Evolutionary conservation across 2,329 filamentous ascomycete genomes (phyloP).

Genomic region (Botrytis pseudocinerea): DNA sequence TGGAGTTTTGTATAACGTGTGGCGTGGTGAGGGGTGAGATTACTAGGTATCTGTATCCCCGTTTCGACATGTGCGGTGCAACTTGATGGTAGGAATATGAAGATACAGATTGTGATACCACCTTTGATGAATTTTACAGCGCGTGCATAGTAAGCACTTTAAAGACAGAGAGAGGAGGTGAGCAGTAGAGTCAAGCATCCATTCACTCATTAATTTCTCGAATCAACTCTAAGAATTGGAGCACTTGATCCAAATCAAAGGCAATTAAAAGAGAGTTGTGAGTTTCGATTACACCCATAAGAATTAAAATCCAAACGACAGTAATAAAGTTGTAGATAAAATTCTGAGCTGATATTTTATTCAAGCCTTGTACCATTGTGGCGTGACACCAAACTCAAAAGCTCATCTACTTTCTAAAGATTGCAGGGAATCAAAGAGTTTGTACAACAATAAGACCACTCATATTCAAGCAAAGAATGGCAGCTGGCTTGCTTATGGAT

Average conservation of each 20-base stretch:
- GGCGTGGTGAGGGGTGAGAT: background rate
- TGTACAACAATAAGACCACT: background rate
- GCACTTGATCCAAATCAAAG: background rate
- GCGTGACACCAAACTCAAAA: constrained; percentile 1
- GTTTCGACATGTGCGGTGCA: background rate
- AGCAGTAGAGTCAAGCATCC: background rate
- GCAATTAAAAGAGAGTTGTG: background rate
- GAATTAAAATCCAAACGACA: background rate
- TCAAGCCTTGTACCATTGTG: background rate
- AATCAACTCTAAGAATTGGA: background rate
- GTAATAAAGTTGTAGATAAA: background rate
- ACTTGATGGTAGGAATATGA: background rate
- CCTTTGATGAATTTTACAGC: background rate
- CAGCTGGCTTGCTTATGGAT: constrained; percentile 5
- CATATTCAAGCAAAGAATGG: background rate
- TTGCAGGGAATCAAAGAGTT: background rate
- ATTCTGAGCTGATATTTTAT: constrained; percentile 2
- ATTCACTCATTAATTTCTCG: background rate
- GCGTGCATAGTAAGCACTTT: background rate
- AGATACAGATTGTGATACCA: background rate
- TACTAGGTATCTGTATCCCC: background rate
- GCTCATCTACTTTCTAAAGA: background rate
- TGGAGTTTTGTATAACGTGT: background rate
- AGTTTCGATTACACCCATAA: background rate
- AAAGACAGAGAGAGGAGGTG: background rate